Evolutionary conservation across 768 basidiomycete species (phyloP), one percentile per base, ranked within the genome.

Genomic region (Rhizopogon vinicolor): DNA sequence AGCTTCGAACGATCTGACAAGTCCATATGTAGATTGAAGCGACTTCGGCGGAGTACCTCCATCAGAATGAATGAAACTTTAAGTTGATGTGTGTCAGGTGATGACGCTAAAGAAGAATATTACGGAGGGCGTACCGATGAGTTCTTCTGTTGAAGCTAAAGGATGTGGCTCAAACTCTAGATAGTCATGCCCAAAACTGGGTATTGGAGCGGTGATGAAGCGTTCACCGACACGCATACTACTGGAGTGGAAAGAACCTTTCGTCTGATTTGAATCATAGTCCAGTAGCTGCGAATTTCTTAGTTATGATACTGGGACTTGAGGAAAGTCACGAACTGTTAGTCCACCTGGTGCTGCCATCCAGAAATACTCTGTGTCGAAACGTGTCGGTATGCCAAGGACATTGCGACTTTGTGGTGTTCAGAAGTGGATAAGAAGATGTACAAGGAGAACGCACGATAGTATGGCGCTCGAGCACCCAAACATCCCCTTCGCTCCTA

Each of bases 51-150:
- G 14, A 86, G 65, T 33, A 84, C 80, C 64, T 86, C 84, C 75
- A 86, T 79, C 68, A 86, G 77, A 37, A 86, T 71, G 65, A 85
- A 84, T 13, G 82, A 82, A 7, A 85, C 83, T 83, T 55, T 31
- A 19, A 19, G 22, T 19, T 0, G 37, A 33, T 37, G 16, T 25
- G 9, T 49, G 16, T 49, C 22, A 18, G 10, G 48, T 33, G 22
- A 51, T 57, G 29, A 39, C 19, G 9, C 14, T 19, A 35, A 4
- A 14, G 35, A 42, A 22, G 39, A 9, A 25, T 44, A 41, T 39
- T 16, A 35, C 0, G 29, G 42, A 8, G 0, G 18, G 52, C 42
- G 52, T 55, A 82, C 82, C 68, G 53, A 84, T 80, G 18, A 85
- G 75, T 63, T 85, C 83, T 8, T 77, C 73, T 41, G 74, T 75